These are phyloP conservation scores for Clathrus columnatus DNA, from an alignment of 768 basidiomycete species.

Conservation along the genomic window DNA sequence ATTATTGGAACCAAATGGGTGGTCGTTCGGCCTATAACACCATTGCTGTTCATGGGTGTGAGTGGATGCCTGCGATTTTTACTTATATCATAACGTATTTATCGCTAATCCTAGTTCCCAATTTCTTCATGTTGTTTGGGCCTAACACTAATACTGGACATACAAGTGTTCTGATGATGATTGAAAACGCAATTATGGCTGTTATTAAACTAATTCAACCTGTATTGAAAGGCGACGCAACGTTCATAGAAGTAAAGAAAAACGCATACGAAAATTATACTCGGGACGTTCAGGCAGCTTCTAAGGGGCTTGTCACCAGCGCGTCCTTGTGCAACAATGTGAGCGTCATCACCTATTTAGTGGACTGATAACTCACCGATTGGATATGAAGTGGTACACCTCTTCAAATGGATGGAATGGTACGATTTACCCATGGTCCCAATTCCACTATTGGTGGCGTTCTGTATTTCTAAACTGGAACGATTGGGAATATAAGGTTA, in stretches of 20 bases:
- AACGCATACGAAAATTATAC: conserved; percentile 13
- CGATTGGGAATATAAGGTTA: background rate
- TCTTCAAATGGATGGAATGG: background rate
- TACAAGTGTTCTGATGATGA: background rate
- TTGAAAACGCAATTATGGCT: conserved; percentile 1
- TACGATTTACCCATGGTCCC: conserved; percentile 3
- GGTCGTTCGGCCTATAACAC: conserved; percentile 12
- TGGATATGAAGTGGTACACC: conserved; percentile 6
- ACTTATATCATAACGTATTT: background rate
- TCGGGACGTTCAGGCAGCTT: conserved; percentile 7
- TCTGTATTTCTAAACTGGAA: background rate
- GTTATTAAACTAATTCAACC: conserved; percentile 13
- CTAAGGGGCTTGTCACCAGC: conserved; percentile 11
- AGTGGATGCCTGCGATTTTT: background rate
- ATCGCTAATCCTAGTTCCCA: conserved; percentile 4
- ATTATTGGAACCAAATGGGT: conserved; percentile 12
- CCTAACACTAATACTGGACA: conserved; percentile 1
- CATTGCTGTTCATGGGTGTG: conserved; percentile 8
- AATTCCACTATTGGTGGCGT: conserved; percentile 2
- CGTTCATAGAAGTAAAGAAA: conserved; percentile 16
- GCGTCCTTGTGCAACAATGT: background rate
- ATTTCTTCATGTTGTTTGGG: conserved; percentile 9
- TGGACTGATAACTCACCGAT: too few species aligned
- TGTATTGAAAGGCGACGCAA: conserved; percentile 4
- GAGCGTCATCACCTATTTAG: too few species aligned